Evolutionary conservation across 148 eudicot genomes (phyloP).

Genomic region (Rhododendron ovatum): DNA sequence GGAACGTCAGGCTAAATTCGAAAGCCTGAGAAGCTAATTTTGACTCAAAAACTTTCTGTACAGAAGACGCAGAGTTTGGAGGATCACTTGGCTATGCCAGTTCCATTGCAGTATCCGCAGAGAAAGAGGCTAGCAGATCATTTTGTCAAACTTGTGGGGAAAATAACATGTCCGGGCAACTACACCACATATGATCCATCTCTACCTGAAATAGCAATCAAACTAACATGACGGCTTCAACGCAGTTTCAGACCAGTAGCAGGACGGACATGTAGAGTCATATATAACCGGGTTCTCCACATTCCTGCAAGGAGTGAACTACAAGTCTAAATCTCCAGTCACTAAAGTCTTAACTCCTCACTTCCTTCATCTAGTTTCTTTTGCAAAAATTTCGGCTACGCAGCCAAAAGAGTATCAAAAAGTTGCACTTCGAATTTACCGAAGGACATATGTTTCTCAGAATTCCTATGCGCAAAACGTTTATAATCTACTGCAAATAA

Average conservation of each 20-base stretch:
- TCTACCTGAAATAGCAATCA: background rate
- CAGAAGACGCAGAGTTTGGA: background rate
- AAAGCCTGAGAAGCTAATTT: background rate
- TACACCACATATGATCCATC: background rate
- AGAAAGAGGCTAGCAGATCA: background rate
- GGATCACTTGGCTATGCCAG: background rate
- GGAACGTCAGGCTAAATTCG: background rate
- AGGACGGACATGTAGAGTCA: background rate
- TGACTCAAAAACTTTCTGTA: background rate
- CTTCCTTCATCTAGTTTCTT: background rate
- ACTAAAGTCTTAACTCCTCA: background rate
- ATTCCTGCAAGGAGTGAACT: background rate
- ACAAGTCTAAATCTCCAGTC: background rate
- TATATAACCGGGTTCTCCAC: background rate
- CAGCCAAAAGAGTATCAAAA: background rate
- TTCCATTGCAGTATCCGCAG: background rate
- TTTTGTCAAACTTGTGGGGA: background rate
- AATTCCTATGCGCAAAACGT: background rate
- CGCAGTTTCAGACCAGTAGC: background rate
- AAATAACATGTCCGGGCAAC: background rate
- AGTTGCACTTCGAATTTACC: background rate
- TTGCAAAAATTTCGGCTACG: background rate
- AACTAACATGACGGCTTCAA: background rate
- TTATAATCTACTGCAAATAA: background rate
- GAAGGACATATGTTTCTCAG: background rate